Evolutionary conservation across 352 stramenopile genomes (phyloP), one percentile per base, ranked within the genome.

Genomic region (Elongisporangium prolatum): DNA sequence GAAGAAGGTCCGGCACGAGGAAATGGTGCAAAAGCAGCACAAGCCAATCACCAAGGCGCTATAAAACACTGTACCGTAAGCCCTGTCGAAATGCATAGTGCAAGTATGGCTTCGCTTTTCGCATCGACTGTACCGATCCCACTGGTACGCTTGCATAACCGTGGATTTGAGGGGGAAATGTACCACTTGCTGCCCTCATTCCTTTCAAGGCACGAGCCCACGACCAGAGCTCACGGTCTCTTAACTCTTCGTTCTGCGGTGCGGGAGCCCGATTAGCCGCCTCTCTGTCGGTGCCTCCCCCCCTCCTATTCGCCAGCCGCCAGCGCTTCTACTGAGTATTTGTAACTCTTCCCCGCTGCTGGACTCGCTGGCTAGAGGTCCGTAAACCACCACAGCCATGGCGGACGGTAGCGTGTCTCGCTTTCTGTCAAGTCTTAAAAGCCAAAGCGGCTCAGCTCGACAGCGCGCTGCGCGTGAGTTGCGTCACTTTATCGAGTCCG

Each of bases 401-500:
- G 17, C 1, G 1, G 34, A 44, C 11, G 34, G 34, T 59, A 88
- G 77, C 52, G 74, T 94, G 48, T 60, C 73, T 60, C 79, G 85
- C 18, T 95, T 90, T 69, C 78, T 93, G 52, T 77, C 82, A 58
- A 75, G 75, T 37, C 72, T 95, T 64, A 82, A 84, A 28, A 91
- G 72, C 60, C 68, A 72, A 54, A 95, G 73, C 66, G 75, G 64
- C 64, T 77, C 67, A 47, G 73, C 75, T 25, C 86, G 86, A 37
- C 68, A 86, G 49, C 84, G 84, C 48, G 73, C 82, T 28, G 86
- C 86, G 49, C 82, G 85, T 24, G 81, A 86, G 24, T 70, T 95
- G 62, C 84, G 86, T 56, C 69, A 84, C 54, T 93, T 80, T 68
- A 90, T 94, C 64, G 86, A 95, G 70, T 89, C 84, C 25, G 84